Base-by-base conservation (phyloP, 192 early-diverging fungal genomes). In the Backusella tuberculispora region DNA sequence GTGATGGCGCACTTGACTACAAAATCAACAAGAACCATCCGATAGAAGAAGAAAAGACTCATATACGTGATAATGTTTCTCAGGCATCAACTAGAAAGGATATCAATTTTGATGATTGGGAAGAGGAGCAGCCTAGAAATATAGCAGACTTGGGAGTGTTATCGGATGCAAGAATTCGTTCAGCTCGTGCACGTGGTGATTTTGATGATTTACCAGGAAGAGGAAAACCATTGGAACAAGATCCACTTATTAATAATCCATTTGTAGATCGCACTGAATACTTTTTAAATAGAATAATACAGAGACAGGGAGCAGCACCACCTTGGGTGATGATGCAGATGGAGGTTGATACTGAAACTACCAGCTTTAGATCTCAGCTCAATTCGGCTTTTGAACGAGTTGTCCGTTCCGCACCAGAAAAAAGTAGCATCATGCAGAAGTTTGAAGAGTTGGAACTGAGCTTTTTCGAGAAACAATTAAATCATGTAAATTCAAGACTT, bases 221-320 rank as follows among this genome's bases (percentile, higher is more conserved):
- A 34, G 76, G 76, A 38, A 80, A 80, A n/a, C 71, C 76, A 13
- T 43, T 80, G 15, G 60, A 69, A 15, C 12, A 34, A 2, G 79
- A 80, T 53, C 45, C 60, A 3, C 40, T 74, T 10, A 64, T 68
- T 3, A 29, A 72, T 19, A 78, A 80, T 38, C 79, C 79, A 19
- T 80, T 60, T 63, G 10, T 80, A 3, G 72, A 77, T 42, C 53
- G 69, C n/a, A 78, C 79, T 7, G 79, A 80, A 63, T 80, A 78
- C 66, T 73, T 74, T 40, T 74, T 78, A 71, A 80, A 80, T 50
- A 47, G 76, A 29, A 48, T 80, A 9, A 24, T 80, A 17, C 70
- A 78, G 46, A 47, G 76, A 68, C 72, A 78, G 24, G 76, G 79
- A 7, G 71, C 76, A 10, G 76, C 71, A 21, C 79, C 79, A 10